Evolutionary conservation across 768 basidiomycete species (phyloP).

Genomic region (Hortiboletus flavorubellus): DNA sequence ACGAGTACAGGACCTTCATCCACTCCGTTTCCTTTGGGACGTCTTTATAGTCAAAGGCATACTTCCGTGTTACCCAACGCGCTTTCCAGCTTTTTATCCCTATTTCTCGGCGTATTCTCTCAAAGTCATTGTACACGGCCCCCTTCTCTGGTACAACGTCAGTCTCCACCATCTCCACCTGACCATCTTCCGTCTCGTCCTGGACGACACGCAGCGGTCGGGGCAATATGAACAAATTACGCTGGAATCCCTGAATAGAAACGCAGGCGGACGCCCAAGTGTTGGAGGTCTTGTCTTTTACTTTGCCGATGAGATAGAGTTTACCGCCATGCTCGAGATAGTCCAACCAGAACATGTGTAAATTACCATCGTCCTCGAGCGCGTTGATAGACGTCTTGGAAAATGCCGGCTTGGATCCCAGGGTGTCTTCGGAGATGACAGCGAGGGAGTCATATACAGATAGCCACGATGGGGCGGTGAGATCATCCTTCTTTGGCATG

Average conservation of each 20-base stretch:
- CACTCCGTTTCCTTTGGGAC: constrained; percentile 83
- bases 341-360: constrained; percentile 96
- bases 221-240: constrained; percentile 89
- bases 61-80: constrained; percentile 85
- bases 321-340: constrained; percentile 84
- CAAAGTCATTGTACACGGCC: constrained; percentile 83
- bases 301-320: constrained; percentile 88
- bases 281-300: constrained; percentile 66
- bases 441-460: constrained; percentile 70
- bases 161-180: constrained; percentile 52
- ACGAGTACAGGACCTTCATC: constrained; percentile 93
- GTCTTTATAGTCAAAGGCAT: constrained; percentile 79
- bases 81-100: constrained; percentile 75
- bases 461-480: constrained; percentile 60
- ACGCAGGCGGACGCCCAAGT: constrained; percentile 84
- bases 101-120: constrained; percentile 65
- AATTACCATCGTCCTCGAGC: constrained; percentile 78
- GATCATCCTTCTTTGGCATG: constrained; percentile 43
- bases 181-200: constrained; percentile 30
- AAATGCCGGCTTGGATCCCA: constrained; percentile 43
- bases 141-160: constrained; percentile 66
- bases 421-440: constrained; percentile 56
- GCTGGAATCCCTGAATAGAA: constrained; percentile 77
- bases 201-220: constrained; percentile 55
- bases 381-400: constrained; percentile 48